phyloP scores from a whole-genome alignment of 1,139 yeast genomes.

The Suhomyces kunorum region DNA sequence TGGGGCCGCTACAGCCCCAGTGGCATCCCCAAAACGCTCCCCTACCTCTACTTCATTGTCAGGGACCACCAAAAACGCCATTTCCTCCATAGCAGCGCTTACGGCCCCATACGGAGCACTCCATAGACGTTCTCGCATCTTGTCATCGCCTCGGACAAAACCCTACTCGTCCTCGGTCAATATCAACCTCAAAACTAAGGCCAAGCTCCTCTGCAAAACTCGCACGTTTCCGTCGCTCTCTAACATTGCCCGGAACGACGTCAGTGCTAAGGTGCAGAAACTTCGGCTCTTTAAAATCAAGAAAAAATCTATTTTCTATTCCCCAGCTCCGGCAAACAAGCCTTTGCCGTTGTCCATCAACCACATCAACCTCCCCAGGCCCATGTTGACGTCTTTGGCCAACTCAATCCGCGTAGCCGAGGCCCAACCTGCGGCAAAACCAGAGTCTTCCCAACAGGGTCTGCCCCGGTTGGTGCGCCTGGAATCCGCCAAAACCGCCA shows the following conservation, averaged over 20 bases:
- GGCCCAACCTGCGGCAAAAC: constrained; percentile 1
- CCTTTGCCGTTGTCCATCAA: constrained; percentile 14
- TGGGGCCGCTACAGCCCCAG: background rate
- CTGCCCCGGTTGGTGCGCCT: constrained; percentile 10
- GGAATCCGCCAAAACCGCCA: constrained; percentile 3
- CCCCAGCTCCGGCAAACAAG: constrained; percentile 15
- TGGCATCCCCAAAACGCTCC: constrained; percentile 3
- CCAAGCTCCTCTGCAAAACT: constrained; percentile 14
- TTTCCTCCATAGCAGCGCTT: background rate
- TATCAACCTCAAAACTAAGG: constrained; percentile 27
- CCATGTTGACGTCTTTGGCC: constrained; percentile 14
- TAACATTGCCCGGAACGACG: constrained; percentile 26
- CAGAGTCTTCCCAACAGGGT: constrained; percentile 2
- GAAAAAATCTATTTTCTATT: constrained; percentile 32
- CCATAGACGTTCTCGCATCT: background rate
- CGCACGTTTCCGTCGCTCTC: constrained; percentile 23
- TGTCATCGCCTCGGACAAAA: background rate
- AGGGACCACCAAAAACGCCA: background rate
- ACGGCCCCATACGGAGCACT: background rate
- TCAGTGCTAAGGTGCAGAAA: constrained; percentile 18
- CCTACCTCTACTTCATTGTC: background rate
- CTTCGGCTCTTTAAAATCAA: constrained; percentile 39
- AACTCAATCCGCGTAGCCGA: constrained; percentile 8
- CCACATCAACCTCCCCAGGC: constrained; percentile 14
- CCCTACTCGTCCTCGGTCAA: constrained; percentile 27